These are phyloP conservation scores for Dothiorella sarmentorum DNA, from an alignment of 2,329 filamentous ascomycete genomes.

Conservation along the genomic window DNA sequence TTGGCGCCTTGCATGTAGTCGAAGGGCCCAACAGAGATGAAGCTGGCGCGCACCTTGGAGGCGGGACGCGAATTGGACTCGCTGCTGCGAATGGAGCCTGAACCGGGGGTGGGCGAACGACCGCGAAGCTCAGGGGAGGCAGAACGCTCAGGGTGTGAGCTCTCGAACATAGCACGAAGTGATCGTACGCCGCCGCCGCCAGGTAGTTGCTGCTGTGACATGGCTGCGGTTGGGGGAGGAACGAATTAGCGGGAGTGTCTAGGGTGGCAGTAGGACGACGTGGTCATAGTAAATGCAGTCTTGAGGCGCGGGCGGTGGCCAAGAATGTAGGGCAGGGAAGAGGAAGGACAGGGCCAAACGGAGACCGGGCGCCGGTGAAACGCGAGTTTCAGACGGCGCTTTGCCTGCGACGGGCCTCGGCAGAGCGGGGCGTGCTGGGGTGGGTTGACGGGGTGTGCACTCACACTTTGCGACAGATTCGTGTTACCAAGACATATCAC, in stretches of 20 bases:
- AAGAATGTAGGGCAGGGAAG: constrained; percentile 11
- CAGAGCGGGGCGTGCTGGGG: neutral
- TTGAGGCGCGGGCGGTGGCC: constrained; percentile 4
- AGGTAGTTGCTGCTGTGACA: constrained; percentile 40
- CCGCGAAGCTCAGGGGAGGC: constrained; percentile 42
- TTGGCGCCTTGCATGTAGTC: constrained; percentile 23
- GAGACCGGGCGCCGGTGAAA: constrained; percentile 15
- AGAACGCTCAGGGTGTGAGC: constrained; percentile 28
- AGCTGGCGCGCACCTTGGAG: constrained; percentile 47
- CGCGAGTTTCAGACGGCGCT: constrained; percentile 13
- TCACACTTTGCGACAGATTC: constrained; percentile 3
- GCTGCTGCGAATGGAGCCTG: constrained; percentile 24
- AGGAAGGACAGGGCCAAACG: too few relatives aligned
- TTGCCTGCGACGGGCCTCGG: neutral
- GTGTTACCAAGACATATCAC: neutral
- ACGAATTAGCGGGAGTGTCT: constrained; percentile 6
- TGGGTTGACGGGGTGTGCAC: neutral
- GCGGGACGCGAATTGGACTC: constrained; percentile 34
- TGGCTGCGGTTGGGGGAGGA: constrained; percentile 36
- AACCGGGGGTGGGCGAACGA: constrained; percentile 39
- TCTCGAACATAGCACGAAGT: constrained; percentile 50
- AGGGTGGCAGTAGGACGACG: neutral
- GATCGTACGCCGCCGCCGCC: constrained; percentile 45
- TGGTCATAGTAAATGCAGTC: neutral
- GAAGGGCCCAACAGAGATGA: constrained; percentile 43